Evolutionary conservation across 148 eudicot genomes (phyloP), one percentile per base, ranked within the genome.

Genomic region (Rhododendron kiyosumense): DNA sequence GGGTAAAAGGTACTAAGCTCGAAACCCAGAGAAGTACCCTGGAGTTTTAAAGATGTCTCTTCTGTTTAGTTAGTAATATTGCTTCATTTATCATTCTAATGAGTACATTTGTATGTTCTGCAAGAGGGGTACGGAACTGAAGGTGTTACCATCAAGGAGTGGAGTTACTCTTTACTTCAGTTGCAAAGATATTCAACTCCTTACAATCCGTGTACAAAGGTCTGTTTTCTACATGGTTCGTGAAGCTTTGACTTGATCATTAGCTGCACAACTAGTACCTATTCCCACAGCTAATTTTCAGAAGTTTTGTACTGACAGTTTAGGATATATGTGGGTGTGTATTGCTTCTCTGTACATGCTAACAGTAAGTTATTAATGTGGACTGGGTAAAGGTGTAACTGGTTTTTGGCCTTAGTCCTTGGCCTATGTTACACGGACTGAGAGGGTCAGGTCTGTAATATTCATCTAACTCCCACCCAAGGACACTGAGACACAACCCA

Each of bases 81-180:
- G 75, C 65, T 74, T 78, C 30, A 59, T 54, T 82, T 32, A 75
- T 14, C 52, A 75, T 52, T 38, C 45, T 26, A 41, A 24, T 15
- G 63, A 82, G 59, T 76, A 63, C 52, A 17, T 82, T 76, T 86
- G 79, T 91, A 95, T 98, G 92, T 90, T 89, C 88, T 97, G 84
- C 90, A 85, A 88, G 92, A 92, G 83, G 92, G 89, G 86, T 94
- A 94, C 91, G 96, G 94, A 82, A 89, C 92, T 81, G 88, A 88
- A 76, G 95, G 93, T 82, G 82, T 93, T 86, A 86, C 91, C 89
- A 93, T 85, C 89, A 91, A 86, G 98, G 92, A 84, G 57, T 87
- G 83, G 96, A 97, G 90, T 90, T 95, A 84, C 91, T 95, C 57
- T 82, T 88, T 84, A 61, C 85, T 78, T 83, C 93, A 71, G 85